phyloP scores from a whole-genome alignment of 176 grass and related monocot genomes.

The Canna indica region DNA sequence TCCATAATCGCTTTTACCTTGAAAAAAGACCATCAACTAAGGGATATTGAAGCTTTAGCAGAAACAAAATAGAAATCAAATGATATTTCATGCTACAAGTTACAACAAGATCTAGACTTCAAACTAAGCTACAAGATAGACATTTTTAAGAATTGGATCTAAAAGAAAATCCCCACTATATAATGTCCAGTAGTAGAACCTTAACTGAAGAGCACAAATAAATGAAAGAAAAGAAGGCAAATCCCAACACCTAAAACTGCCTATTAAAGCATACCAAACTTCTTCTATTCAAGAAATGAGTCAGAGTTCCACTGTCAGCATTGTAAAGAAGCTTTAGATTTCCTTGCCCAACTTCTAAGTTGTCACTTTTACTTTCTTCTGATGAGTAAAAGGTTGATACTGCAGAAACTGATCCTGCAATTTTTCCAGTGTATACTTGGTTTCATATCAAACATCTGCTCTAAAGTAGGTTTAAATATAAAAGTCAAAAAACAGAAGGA shows the following conservation, averaged over 20 bases:
- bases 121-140: not conserved
- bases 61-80: slow-evolving; percentile 6
- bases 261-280: slow-evolving; percentile 36
- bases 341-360: slow-evolving; percentile 54
- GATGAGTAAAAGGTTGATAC: slow-evolving; percentile 35
- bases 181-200: not conserved
- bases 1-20: slow-evolving; percentile 64
- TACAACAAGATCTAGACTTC: not conserved
- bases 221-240: slow-evolving; percentile 3
- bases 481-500: slow-evolving; percentile 11
- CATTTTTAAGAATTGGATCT: not conserved
- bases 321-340: slow-evolving; percentile 63
- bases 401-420: slow-evolving; percentile 42
- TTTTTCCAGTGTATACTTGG: not conserved
- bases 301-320: slow-evolving; percentile 31
- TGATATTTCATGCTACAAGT: not conserved
- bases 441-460: not conserved
- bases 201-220: slow-evolving; percentile 1
- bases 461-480: not conserved
- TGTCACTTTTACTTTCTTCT: slow-evolving; percentile 46
- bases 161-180: not conserved
- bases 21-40: not conserved
- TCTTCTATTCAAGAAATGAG: slow-evolving; percentile 52
- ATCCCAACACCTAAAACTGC: not conserved
- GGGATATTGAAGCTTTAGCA: not conserved